Conservation (phyloP, 1,139 yeast species). For the Saccharomycopsis crataegensis region DNA sequence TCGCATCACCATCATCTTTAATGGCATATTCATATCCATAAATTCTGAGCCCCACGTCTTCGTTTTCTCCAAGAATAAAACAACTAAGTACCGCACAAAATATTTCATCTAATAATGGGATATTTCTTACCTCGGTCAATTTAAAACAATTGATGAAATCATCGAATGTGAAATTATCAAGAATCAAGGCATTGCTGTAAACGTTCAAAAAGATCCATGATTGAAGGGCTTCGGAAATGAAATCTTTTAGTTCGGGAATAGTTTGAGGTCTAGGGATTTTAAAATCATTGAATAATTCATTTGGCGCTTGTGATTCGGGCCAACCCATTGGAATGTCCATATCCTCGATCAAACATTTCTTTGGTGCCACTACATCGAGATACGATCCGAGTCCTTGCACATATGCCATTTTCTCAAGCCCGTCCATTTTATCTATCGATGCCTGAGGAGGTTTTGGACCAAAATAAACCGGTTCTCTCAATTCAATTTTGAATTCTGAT, state of each 20-base stretch:
- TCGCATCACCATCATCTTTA: not conserved
- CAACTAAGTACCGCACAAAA: conserved; percentile 52
- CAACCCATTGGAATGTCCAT: conserved; percentile 27
- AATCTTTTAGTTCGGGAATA: conserved; percentile 19
- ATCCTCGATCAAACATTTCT: conserved; percentile 29
- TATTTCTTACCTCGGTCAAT: conserved; percentile 31
- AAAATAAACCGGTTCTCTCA: conserved; percentile 2
- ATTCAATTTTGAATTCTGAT: not conserved
- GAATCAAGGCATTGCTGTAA: conserved; percentile 52
- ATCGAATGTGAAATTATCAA: conserved; percentile 75
- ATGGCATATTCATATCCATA: conserved; percentile 15
- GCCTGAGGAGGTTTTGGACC: conserved; percentile 18
- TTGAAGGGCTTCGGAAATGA: conserved; percentile 46
- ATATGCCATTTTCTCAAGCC: conserved; percentile 9
- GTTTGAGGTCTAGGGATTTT: conserved; percentile 2
- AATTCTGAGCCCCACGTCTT: conserved; percentile 12
- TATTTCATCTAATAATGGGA: conserved; percentile 59
- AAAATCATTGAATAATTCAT: conserved; percentile 10
- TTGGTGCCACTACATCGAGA: conserved; percentile 14
- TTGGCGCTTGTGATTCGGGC: conserved; percentile 16
- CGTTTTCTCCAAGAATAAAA: conserved; percentile 15
- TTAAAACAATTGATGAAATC: conserved; percentile 49
- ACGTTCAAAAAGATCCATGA: conserved; percentile 71
- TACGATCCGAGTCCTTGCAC: conserved; percentile 7
- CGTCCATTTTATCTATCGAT: conserved; percentile 6